Evolutionary conservation across 495 filamentous ascomycete species (phyloP), one percentile per base, ranked within the genome.

Genomic region (Darksidea phi): DNA sequence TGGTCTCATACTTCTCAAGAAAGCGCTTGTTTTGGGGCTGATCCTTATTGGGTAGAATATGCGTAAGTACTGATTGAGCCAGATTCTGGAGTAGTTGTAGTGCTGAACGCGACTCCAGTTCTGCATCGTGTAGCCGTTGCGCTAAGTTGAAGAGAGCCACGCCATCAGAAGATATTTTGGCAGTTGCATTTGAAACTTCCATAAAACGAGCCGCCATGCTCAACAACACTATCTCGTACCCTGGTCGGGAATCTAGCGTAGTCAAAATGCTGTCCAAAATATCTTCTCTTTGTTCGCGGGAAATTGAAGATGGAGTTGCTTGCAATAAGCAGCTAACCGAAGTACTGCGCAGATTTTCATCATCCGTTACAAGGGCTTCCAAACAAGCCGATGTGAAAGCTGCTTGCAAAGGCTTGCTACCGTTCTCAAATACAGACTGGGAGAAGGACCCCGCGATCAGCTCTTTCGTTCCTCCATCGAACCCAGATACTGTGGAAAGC

Each of bases 111-210:
- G 36, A 58, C 28, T 67, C 63, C 10, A 43, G 13, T 3, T 36
- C 38, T 2, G 21, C n/a, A 17, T 56, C 46, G 18, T 60, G 56
- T 42, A 66, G 25, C 5, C 15, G 54, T 11, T 60, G 26, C 6
- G 51, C 37, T 3, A 66, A 20, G 17, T 56, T 46, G 25, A 60
- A 67, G 12, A 62, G 24, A 6, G 26, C 21, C 34, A 24, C 21
- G 24, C 21, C 59, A 23, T 55, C 34, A 3, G 38, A 41, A 11
- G 47, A 59, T 18, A 69, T 52, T 24, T 54, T 69, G 6, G 66
- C 57, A 6, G 58, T 66, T 4, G 66, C 51, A 26, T 69, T 69
- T 5, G 66, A 56, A n/a, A 59, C 21, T 38, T 66, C 51, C 58
- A 66, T 62, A n/a, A 69, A 48, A 34, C 41, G 37, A 24, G 12